phyloP scores from a whole-genome alignment of 2,329 filamentous ascomycete species.

The Talaromyces sp. region DNA sequence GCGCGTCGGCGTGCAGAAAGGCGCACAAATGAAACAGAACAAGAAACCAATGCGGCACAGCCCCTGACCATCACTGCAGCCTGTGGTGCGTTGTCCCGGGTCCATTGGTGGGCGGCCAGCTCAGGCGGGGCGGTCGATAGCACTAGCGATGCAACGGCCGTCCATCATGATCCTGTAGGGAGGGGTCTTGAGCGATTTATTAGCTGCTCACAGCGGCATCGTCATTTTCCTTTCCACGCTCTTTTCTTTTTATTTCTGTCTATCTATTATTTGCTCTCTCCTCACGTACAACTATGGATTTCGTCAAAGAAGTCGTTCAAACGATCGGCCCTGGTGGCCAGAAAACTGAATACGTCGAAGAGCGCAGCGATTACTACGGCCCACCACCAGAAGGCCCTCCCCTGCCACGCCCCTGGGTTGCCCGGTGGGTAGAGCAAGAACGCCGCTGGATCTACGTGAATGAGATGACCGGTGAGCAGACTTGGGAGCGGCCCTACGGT shows the following conservation, averaged over 20 bases:
- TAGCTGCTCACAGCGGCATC: neutral
- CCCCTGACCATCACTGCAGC: neutral
- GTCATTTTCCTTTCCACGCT: neutral
- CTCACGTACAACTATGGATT: slow-evolving; percentile 16
- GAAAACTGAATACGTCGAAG: slow-evolving; percentile 13
- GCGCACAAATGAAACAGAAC: neutral
- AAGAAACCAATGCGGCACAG: neutral
- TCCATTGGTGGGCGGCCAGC: neutral
- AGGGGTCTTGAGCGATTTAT: neutral
- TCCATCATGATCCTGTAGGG: neutral
- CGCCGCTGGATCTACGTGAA: slow-evolving; percentile 44
- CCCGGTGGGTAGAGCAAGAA: slow-evolving; percentile 39
- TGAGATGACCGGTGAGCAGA: slow-evolving; percentile 40
- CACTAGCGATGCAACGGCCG: neutral
- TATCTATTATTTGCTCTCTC: neutral
- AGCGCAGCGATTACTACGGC: slow-evolving; percentile 11
- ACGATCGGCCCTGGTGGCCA: slow-evolving; percentile 14
- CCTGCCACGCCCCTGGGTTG: slow-evolving; percentile 38
- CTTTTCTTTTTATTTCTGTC: neutral
- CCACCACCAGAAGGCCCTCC: slow-evolving; percentile 1
- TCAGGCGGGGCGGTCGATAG: neutral
- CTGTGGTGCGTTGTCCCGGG: neutral
- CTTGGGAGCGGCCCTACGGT: slow-evolving; percentile 30
- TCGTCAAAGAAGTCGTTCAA: slow-evolving; percentile 25
- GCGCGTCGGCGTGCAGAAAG: neutral